Conservation (phyloP, 1,139 yeast species). For the Trichomonascaceae sp. region DNA sequence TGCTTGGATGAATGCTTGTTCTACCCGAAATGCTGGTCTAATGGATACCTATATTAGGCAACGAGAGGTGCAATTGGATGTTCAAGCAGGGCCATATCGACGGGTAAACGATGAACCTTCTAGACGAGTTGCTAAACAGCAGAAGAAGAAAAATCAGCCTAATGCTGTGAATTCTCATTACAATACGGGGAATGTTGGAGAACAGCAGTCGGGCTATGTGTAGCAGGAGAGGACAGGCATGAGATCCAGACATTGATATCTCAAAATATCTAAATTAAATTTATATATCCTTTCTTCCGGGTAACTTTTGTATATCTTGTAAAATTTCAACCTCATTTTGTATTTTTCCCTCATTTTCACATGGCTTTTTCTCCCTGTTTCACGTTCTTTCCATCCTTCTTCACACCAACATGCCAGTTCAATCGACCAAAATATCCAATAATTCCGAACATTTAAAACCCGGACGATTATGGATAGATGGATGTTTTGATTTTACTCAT, state of each 20-base stretch:
- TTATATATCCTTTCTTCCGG: too few relatives aligned
- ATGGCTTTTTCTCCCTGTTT: background rate
- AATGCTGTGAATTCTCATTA: background rate
- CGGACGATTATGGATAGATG: slow-evolving; percentile 75
- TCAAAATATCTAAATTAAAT: too few relatives aligned
- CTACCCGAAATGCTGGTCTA: slow-evolving; percentile 83
- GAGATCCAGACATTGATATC: too few relatives aligned
- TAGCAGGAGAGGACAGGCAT: background rate
- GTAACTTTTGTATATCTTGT: too few relatives aligned
- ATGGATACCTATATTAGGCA: slow-evolving; percentile 39
- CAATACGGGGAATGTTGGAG: background rate
- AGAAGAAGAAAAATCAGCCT: background rate
- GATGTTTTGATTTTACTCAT: slow-evolving; percentile 96
- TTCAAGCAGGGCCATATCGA: slow-evolving; percentile 21
- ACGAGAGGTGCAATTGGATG: slow-evolving; percentile 15
- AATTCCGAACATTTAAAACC: background rate
- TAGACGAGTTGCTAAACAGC: slow-evolving; percentile 2
- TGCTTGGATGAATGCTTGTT: slow-evolving; percentile 76
- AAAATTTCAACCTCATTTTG: too few relatives aligned
- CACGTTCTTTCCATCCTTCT: background rate
- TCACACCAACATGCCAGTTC: background rate
- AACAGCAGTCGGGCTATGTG: slow-evolving; percentile 3
- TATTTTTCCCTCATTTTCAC: background rate
- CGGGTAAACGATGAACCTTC: slow-evolving; percentile 10
- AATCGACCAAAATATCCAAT: background rate